Evolutionary conservation across 805 yeast species (phyloP), one percentile per base, ranked within the genome.

Genomic region (Deakozyma indianensis): DNA sequence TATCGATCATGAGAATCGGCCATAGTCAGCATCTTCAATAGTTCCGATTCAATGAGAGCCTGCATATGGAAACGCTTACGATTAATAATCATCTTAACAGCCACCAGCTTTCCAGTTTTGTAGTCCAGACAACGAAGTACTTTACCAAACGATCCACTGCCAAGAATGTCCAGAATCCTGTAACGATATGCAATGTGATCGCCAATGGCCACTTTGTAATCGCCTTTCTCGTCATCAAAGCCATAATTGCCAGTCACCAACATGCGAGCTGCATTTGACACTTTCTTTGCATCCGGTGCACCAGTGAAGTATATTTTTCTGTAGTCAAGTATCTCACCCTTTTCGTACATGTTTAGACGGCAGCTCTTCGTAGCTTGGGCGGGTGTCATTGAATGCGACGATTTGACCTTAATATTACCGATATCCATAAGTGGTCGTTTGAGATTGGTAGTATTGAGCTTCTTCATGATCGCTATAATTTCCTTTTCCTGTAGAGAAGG

Each of bases 71-170:
- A 78, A 47, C 78, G 73, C 47, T 78, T 69, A 44, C 83, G 79
- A 58, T 81, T 83, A 48, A 82, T 78, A 50, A 86, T 78, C 28
- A 85, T 74, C 55, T 85, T 85, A 20, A 86, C 67, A 0, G 95
- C 94, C n/a, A 79, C 81, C 9, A 67, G 45, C 22, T 63, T 63
- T 4, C 75, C 70, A 3, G 62, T 62, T 55, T 78, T 79, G 56
- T 80, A 83, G 62, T 86, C 95, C 21, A 63, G 58, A 49, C 87
- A 80, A 47, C 73, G 68, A 4, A 82, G 64, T 1, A 86, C 95
- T 44, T 75, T 77, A 0, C 95, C 95, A 65, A 85, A 85, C 40
- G 88, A 77, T 4, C 95, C 95, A 43, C 72, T 74, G 0, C 95
- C 95, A 9, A 85, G 67, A 1, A 67, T 60, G 1, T 67, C 60